Percentiles rank a stretch among this genome's conserved stretches.
Evolutionary conservation across 106 monocot genomes (phyloP).

Genomic region (Acorus gramineus): DNA sequence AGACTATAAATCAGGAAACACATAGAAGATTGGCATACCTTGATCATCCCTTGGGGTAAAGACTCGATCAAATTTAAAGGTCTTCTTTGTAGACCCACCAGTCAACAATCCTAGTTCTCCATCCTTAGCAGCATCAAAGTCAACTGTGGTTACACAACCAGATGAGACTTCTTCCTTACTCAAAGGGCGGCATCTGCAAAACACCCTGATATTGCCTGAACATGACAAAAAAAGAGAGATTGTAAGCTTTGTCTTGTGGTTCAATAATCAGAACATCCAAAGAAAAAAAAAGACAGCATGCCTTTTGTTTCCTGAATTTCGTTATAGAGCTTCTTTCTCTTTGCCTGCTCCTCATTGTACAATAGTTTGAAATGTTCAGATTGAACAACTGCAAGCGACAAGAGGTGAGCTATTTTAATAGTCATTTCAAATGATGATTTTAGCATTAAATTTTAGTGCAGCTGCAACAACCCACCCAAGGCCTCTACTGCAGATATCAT

Average conservation of each 20-base stretch:
- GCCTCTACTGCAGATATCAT: constrained; percentile 62
- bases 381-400: constrained; percentile 39
- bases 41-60: constrained; percentile 73
- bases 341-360: constrained; percentile 66
- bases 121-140: constrained; percentile 71
- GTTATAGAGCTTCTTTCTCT: constrained; percentile 67
- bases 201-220: constrained; percentile 89
- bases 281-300: not conserved
- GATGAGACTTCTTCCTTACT: constrained; percentile 53
- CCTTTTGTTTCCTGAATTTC: constrained; percentile 80
- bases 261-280: not conserved
- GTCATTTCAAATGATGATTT: not conserved
- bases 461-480: constrained; percentile 34
- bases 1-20: not conserved
- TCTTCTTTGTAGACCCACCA: constrained; percentile 44
- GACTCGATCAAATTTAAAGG: constrained; percentile 72
- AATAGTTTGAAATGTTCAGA: constrained; percentile 68
- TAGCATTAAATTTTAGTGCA: not conserved
- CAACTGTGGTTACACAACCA: constrained; percentile 32
- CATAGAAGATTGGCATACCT: constrained; percentile 12
- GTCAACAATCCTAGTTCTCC: constrained; percentile 57
- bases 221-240: constrained; percentile 7
- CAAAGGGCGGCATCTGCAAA: constrained; percentile 84
- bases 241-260: not conserved
- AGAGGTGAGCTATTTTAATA: constrained; percentile 3